Evolutionary conservation across 345 rosid genomes (phyloP), one percentile per base, ranked within the genome.

Genomic region (Theobroma cacao): DNA sequence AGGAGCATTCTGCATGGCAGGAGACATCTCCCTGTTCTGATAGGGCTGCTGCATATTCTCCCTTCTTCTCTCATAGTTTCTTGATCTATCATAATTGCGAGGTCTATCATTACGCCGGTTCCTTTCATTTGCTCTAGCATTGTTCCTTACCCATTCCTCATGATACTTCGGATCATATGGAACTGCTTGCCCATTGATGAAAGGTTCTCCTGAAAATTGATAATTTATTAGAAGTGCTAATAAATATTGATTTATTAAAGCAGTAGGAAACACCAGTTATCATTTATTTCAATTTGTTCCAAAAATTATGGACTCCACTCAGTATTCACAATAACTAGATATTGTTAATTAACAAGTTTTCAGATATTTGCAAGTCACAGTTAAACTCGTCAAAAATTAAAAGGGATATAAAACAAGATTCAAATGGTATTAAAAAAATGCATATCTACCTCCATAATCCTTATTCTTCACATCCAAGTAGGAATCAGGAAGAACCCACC

Each of bases 401-500:
- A 9, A 2, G 4, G 10, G 28, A 22, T 8, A 20, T n/a, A 1
- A 53, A 5, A 53, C 59, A n/a, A 53, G 59, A n/a, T 53, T 53
- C 59, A 53, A n/a, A 53, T 6, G 11, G 8, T 6, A 53, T 5
- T 7, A 9, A 24, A 58, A 22, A 24, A 22, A 14, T 62, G 20
- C 36, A 62, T 28, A 45, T 83, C 83, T 82, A 97, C 99, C 99
- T 87, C 98, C 99, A 76, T 97, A 97, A 76, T 94, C 92, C 78
- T 97, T 90, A 85, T 97, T 94, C 85, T 72, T 92, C 56, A 94
- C 95, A 88, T 97, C 98, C 77, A 94, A 47, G 84, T 92, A 97
- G 5, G 99, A 97, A 86, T 97, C 98, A 24, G 98, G 99, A 76
- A 97, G 98, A 84, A 97, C 99, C 94, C 99, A 97, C 10, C 97